These are phyloP conservation scores for Kewa caespitosa DNA, from an alignment of 179 eudicot species.

Conservation along the genomic window DNA sequence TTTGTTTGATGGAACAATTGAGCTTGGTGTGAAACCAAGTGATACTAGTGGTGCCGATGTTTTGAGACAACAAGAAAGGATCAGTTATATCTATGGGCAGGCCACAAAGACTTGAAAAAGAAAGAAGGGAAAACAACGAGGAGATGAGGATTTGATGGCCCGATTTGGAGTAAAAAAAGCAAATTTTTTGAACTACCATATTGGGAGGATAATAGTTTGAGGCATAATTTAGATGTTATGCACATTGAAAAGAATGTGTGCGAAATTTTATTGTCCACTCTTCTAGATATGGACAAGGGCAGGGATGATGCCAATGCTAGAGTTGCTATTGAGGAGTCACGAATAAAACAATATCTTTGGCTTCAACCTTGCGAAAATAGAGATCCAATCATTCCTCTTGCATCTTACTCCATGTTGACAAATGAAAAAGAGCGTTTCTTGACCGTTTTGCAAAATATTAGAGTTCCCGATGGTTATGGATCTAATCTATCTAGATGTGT, in stretches of 20 bases:
- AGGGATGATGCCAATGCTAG: background rate
- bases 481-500: background rate
- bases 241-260: too few species aligned
- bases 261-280: too few species aligned
- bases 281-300: background rate
- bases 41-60: background rate
- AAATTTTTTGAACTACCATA: constrained; percentile 6
- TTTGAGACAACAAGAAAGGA: background rate
- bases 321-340: background rate
- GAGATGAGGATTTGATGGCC: background rate
- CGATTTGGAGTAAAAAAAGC: constrained; percentile 1
- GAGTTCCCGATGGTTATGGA: background rate
- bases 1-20: background rate
- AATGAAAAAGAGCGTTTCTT: background rate
- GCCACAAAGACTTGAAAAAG: background rate
- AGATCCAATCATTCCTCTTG: background rate
- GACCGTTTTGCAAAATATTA: background rate
- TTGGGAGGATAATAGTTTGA: constrained; percentile 2
- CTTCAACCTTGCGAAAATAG: background rate
- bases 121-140: background rate
- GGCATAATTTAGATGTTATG: too few species aligned
- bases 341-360: background rate
- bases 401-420: background rate
- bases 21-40: background rate
- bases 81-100: background rate